Evolutionary conservation across 139 green algal genomes (phyloP), one percentile per base, ranked within the genome.

Genomic region (Chlorella sp.): DNA sequence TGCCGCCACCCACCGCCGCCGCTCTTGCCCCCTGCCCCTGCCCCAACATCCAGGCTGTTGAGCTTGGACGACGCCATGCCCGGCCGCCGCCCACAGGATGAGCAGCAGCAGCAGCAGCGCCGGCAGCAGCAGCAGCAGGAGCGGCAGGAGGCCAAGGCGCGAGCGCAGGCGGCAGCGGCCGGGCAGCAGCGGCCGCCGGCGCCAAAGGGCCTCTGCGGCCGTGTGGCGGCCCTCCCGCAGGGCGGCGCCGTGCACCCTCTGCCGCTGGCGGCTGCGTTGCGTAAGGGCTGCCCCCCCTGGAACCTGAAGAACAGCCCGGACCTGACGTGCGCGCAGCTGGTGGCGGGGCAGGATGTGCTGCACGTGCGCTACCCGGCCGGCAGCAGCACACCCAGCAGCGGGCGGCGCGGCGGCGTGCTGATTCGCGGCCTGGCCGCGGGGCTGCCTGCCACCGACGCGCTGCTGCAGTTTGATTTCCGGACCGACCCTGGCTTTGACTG

Each of bases 391-490:
- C 77, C 77, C 60, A 62, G 38, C 77, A 74, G 60, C 77, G 40
- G 48, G 30, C 26, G 6, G 26, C 41, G 56, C 20, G 77, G 77
- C 40, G 77, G 77, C 38, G 64, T 83, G 26, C 40, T 58, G 40
- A 41, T 83, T 13, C 40, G 40, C 28, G 77, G 77, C 19, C 17
- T 28, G 40, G 60, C 77, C 5, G 2, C 34, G 7, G 58, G 58
- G 28, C 77, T 83, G 38, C 77, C 60, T 16, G 77, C 77, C 58
- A 30, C 30, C 40, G 77, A 83, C 77, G 44, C 22, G 13, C 58
- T 83, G 58, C 77, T 83, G 58, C 77, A 64, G 40, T 83, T 83
- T n/a, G 65, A 68, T 41, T 83, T 83, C 38, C n/a, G 36, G 2
- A 58, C 64, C 0, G 58, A 64, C 17, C 36, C 58, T 2, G 40